Evolutionary conservation across 768 basidiomycete genomes (phyloP), one percentile per base, ranked within the genome.

Genomic region (Saitozyma sp.): DNA sequence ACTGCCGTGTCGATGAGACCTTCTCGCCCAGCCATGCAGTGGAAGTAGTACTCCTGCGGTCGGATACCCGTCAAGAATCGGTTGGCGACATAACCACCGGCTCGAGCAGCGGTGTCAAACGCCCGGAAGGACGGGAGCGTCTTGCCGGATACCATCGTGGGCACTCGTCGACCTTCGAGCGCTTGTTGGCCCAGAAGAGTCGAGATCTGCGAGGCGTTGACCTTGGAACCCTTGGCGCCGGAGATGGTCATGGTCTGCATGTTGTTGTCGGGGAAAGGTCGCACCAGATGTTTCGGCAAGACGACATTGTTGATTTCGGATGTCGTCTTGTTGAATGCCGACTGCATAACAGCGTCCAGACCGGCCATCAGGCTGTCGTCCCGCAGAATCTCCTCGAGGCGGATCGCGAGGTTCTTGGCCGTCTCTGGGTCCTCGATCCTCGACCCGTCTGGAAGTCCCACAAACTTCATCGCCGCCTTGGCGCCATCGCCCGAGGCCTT

Each of bases 161-260:
- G 96, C 6, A 98, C 96, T 78, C 96, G 93, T 68, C 96, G 91
- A 65, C 96, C 96, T 82, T 99, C 96, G 41, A 99, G 82, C 73
- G 97, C 94, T 79, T 98, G 96, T 80, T 98, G 96, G 62, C 96
- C 96, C 50, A 99, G 86, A 14, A 89, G 87, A 67, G 93, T 98
- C n/a, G 96, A 98, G 70, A 99, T 99, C 75, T 98, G 94, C 54
- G 91, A 87, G 20, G 92, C 96, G 74, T 99, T 99, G 79, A 97
- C 95, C 13, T 91, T 89, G 64, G 91, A 94, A 56, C 96, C 96
- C 81, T 99, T 99, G 50, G 96, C 96, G 68, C 96, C 96, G 42
- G 95, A 97, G 58, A 90, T 85, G 2, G 94, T 97, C 96, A 98
- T 98, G 51, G 89, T 87, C 79, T 98, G 95, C 96, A 98, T 98